Percentiles rank a stretch among this genome's conserved stretches.
Evolutionary conservation across 1,139 yeast genomes (phyloP).

Genomic region (Taphrina populina): DNA sequence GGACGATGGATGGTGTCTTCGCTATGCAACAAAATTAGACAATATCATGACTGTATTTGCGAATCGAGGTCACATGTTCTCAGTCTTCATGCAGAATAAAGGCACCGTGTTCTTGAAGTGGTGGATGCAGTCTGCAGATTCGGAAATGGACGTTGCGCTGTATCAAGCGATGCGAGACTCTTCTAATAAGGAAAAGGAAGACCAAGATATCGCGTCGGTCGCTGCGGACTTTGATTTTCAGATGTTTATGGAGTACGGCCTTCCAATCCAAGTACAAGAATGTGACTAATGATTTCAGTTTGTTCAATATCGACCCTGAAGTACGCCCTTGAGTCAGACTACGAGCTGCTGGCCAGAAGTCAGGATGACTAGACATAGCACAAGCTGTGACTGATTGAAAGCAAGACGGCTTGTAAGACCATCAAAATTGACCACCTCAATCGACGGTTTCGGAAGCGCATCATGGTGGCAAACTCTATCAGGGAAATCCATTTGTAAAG

Average conservation of each 20-base stretch:
- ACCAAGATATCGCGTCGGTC: neutral
- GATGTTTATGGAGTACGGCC: constrained; percentile 3
- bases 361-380: too few species aligned
- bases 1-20: neutral
- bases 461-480: too few species aligned
- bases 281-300: neutral
- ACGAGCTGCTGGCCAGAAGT: too few species aligned
- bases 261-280: neutral
- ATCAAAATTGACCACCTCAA: too few species aligned
- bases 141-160: neutral
- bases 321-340: constrained; percentile 3
- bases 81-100: neutral
- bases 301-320: constrained; percentile 6
- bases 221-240: constrained; percentile 7
- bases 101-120: neutral
- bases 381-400: too few species aligned
- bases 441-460: too few species aligned
- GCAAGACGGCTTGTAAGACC: too few species aligned
- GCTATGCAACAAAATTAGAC: neutral
- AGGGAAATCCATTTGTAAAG: too few species aligned
- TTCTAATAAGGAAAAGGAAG: neutral
- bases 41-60: neutral
- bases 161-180: neutral
- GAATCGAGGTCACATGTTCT: neutral
- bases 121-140: neutral